These are phyloP conservation scores for Chamaecrista fasciculata DNA, from an alignment of 306 rosid species.

Conservation along the genomic window DNA sequence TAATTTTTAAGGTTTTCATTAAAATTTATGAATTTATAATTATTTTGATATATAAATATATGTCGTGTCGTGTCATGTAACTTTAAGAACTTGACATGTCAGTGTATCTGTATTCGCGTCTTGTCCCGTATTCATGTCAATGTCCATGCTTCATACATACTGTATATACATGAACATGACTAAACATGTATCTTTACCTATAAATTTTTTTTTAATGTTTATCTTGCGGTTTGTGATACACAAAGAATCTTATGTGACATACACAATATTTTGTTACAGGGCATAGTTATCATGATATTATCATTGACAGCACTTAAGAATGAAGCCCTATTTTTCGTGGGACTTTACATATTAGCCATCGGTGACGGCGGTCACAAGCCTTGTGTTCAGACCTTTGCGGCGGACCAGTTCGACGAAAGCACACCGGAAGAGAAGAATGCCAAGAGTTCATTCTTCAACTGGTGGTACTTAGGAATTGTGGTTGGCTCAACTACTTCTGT, in stretches of 20 bases:
- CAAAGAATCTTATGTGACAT: neutral
- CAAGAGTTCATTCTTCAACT: conserved; percentile 68
- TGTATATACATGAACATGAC: neutral
- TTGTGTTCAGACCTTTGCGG: conserved; percentile 78
- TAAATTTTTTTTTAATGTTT: neutral
- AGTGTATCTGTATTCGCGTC: too few species aligned
- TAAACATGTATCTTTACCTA: neutral
- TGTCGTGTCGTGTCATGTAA: too few species aligned
- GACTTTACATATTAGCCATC: conserved; percentile 52
- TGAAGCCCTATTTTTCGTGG: conserved; percentile 32
- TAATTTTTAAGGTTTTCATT: too few species aligned
- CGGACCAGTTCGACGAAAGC: conserved; percentile 69
- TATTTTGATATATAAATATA: too few species aligned
- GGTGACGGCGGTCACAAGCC: conserved; percentile 83
- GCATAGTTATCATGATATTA: conserved; percentile 50
- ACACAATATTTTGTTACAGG: conserved; percentile 26
- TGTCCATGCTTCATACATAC: neutral
- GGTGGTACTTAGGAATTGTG: conserved; percentile 80
- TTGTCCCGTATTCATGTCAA: too few species aligned
- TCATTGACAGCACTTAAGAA: conserved; percentile 44
- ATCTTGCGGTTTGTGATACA: neutral
- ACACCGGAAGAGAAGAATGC: conserved; percentile 46
- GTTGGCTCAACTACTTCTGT: conserved; percentile 49
- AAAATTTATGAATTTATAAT: too few species aligned
- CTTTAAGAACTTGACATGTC: too few species aligned